These are phyloP conservation scores for Exophiala viscosa DNA, from an alignment of 2,329 filamentous ascomycete genomes.

Conservation along the genomic window DNA sequence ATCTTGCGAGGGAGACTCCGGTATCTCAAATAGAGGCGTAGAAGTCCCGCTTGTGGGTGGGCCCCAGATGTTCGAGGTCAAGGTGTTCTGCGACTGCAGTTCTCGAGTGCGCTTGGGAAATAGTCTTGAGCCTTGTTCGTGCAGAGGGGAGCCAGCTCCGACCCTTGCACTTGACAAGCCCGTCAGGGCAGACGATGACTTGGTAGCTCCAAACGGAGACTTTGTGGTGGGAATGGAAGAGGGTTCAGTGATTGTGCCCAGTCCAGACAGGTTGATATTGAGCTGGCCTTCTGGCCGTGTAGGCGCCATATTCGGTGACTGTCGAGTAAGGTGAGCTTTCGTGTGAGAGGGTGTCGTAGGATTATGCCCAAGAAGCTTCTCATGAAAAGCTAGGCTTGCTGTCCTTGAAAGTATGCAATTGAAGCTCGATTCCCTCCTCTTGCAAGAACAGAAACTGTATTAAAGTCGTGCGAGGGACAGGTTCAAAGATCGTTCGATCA, in stretches of 20 bases:
- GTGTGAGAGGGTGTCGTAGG: background rate
- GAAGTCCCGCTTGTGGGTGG: constrained; percentile 95
- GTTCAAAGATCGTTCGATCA: no score
- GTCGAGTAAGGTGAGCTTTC: no score
- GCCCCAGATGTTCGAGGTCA: constrained; percentile 78
- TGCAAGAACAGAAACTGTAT: no score
- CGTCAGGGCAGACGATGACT: constrained; percentile 27
- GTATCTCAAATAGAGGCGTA: constrained; percentile 92
- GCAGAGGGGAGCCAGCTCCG: constrained; percentile 92
- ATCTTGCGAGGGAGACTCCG: constrained; percentile 87
- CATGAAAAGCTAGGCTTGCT: background rate
- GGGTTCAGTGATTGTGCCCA: constrained; percentile 23
- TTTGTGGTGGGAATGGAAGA: constrained; percentile 19
- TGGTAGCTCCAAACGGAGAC: constrained; percentile 26
- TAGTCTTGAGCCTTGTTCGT: constrained; percentile 76
- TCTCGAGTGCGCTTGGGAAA: constrained; percentile 96
- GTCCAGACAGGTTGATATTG: constrained; percentile 26
- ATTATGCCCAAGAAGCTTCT: background rate
- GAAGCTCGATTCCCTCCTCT: no score
- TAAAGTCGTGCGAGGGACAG: no score
- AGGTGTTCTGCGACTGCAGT: constrained; percentile 93
- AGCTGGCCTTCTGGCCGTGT: constrained; percentile 23
- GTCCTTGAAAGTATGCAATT: no score
- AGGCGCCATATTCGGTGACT: constrained; percentile 21
- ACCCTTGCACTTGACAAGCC: constrained; percentile 62